Percentiles rank a stretch among this genome's conserved stretches.
Evolutionary conservation across 164 flowering plant species (phyloP).

Genomic region (Aristolochia fimbriata): DNA sequence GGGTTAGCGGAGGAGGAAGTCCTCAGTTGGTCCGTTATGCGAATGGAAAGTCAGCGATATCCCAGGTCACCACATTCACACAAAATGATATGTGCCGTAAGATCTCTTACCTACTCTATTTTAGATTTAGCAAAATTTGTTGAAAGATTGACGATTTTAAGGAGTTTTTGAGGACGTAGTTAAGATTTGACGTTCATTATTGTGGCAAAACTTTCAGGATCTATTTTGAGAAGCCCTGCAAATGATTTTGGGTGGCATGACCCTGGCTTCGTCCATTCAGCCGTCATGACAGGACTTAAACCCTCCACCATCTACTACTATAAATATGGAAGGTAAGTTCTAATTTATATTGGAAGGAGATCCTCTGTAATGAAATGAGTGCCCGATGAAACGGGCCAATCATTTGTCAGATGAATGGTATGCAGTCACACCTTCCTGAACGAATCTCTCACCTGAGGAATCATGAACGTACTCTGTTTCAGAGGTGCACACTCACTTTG

Average conservation of each 20-base stretch:
- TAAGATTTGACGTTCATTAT: neutral
- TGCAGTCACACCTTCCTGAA: no score
- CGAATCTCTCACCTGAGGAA: no score
- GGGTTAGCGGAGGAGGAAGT: slow-evolving; percentile 70
- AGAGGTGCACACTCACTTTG: neutral
- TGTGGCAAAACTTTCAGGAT: slow-evolving; percentile 13
- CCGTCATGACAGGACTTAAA: slow-evolving; percentile 59
- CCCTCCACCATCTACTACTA: slow-evolving; percentile 52
- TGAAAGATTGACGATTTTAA: neutral
- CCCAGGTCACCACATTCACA: slow-evolving; percentile 59
- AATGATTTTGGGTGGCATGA: slow-evolving; percentile 96
- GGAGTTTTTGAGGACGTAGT: neutral
- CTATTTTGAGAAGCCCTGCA: slow-evolving; percentile 48
- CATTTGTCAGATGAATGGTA: no score
- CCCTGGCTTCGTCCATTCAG: slow-evolving; percentile 86
- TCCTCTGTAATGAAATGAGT: no score
- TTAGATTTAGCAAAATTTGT: no score
- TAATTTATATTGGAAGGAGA: no score
- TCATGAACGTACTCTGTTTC: neutral
- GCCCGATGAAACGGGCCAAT: no score
- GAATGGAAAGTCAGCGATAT: slow-evolving; percentile 38
- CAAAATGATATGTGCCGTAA: slow-evolving; percentile 63
- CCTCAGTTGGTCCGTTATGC: slow-evolving; percentile 68
- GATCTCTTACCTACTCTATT: slow-evolving; percentile 5
- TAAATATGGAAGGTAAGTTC: slow-evolving; percentile 75